Evolutionary conservation across 768 basidiomycete genomes (phyloP), one percentile per base, ranked within the genome.

Genomic region (Leccinum truebloodii): DNA sequence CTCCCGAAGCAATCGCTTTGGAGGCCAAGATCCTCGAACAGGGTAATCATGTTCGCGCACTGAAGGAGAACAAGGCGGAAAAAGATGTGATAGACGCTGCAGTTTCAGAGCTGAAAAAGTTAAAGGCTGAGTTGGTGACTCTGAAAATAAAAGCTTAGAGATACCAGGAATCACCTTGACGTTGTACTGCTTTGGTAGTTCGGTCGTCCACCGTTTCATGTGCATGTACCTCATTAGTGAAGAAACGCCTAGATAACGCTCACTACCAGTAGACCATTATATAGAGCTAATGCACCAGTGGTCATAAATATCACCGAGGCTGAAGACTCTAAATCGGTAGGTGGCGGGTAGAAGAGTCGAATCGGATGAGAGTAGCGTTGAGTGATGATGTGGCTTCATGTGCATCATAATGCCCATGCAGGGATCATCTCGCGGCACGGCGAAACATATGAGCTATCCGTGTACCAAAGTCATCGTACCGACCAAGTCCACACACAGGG

Each of bases 1-100:
- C 90, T 2, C 81, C 86, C 1, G 91, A 93, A 73, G 84, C 85
- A 35, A 73, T 87, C 28, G 87, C 83, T 4, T 76, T 92, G 59
- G 94, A 94, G 74, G 82, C 79, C 48, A 86, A 87, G 79, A 80
- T 97, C 41, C 78, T 85, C 41, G 83, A 82, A 54, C 94, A 97
- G 71, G 94, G 92, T 0, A 82, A 85, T 52, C 68, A 81, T 18
- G 90, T 98, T 16, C 82, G 92, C 37, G 73, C 78, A 55, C 71
- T 98, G 69, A 96, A 92, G 74, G 70, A 67, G 56, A 69, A 30
- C 12, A 73, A 82, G 44, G 61, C 62, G 10, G 72, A 82, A n/a
- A 89, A 90, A 54, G 82, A 76, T 54, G 59, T 52, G 12, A 62
- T 75, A 8, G 72, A 73, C 34, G 41, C 50, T 35, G 88, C 86